Conservation (phyloP, 495 filamentous ascomycete species). For the Tirmania nivea region DNA sequence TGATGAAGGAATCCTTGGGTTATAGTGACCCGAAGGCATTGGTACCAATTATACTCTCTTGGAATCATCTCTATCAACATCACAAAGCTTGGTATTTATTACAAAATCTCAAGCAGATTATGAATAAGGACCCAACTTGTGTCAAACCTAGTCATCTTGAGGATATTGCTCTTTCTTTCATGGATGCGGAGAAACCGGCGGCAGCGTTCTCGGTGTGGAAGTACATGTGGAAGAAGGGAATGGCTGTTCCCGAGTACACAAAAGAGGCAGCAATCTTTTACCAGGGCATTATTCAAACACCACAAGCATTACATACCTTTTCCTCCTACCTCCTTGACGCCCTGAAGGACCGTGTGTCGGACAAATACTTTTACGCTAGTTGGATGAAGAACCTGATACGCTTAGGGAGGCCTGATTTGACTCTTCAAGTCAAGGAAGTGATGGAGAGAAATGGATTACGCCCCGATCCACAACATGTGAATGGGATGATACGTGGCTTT, state of each 20-base stretch:
- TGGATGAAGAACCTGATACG: slow-evolving; percentile 43
- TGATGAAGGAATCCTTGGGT: slow-evolving; percentile 7
- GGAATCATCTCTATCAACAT: slow-evolving; percentile 12
- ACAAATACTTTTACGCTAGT: slow-evolving; percentile 39
- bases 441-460: slow-evolving; percentile 35
- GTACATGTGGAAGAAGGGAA: slow-evolving; percentile 8
- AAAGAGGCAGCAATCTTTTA: background rate
- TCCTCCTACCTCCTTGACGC: slow-evolving; percentile 31
- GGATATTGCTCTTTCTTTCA: slow-evolving; percentile 16
- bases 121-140: background rate
- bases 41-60: slow-evolving; percentile 13
- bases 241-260: background rate
- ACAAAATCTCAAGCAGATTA: slow-evolving; percentile 2
- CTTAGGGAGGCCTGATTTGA: slow-evolving; percentile 37
- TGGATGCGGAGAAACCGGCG: slow-evolving; percentile 5
- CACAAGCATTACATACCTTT: slow-evolving; percentile 27
- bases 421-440: slow-evolving; percentile 31
- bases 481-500: slow-evolving; percentile 39
- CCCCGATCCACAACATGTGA: slow-evolving; percentile 36
- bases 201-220: slow-evolving; percentile 10
- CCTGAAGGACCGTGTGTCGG: slow-evolving; percentile 32
- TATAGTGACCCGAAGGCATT: slow-evolving; percentile 7
- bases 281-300: slow-evolving; percentile 2
- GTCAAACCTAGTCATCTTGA: slow-evolving; percentile 10
- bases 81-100: slow-evolving; percentile 5